These are phyloP conservation scores for Podaxis sp. DNA, from an alignment of 768 basidiomycete species.

Conservation along the genomic window DNA sequence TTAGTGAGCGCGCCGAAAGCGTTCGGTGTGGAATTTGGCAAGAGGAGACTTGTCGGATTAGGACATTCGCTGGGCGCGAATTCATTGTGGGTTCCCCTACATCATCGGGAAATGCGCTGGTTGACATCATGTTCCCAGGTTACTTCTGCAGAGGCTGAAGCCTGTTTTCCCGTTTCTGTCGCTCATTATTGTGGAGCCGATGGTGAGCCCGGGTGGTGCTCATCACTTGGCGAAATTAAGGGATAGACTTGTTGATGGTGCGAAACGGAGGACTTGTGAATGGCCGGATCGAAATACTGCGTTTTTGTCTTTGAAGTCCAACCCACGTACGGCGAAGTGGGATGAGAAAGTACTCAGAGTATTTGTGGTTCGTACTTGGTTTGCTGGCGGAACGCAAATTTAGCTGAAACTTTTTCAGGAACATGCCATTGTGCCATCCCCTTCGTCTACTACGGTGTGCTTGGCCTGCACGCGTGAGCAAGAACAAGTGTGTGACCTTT, in stretches of 20 bases:
- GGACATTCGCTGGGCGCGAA: slow-evolving; percentile 72
- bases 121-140: slow-evolving; percentile 32
- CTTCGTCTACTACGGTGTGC: slow-evolving; percentile 35
- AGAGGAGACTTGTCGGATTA: slow-evolving; percentile 56
- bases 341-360: slow-evolving; percentile 49
- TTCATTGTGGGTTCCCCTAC: slow-evolving; percentile 47
- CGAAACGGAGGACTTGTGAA: slow-evolving; percentile 48
- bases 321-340: slow-evolving; percentile 42
- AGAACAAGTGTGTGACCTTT: slow-evolving; percentile 48
- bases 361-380: slow-evolving; percentile 47
- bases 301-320: neutral
- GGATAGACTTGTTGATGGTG: slow-evolving; percentile 40
- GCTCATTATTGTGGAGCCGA: slow-evolving; percentile 63
- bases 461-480: slow-evolving; percentile 62
- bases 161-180: slow-evolving; percentile 47
- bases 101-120: neutral
- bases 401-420: slow-evolving; percentile 29
- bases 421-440: slow-evolving; percentile 43
- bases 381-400: neutral
- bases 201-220: slow-evolving; percentile 53
- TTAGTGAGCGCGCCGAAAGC: slow-evolving; percentile 36
- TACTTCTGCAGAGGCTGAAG: slow-evolving; percentile 50
- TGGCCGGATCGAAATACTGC: slow-evolving; percentile 46
- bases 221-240: slow-evolving; percentile 43
- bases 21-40: slow-evolving; percentile 45